A percentile compares a stretch with the other conserved stretches of the same genome.
Conservation (phyloP, 2,329 filamentous ascomycete genomes). For the Colletotrichum tofieldiae region DNA sequence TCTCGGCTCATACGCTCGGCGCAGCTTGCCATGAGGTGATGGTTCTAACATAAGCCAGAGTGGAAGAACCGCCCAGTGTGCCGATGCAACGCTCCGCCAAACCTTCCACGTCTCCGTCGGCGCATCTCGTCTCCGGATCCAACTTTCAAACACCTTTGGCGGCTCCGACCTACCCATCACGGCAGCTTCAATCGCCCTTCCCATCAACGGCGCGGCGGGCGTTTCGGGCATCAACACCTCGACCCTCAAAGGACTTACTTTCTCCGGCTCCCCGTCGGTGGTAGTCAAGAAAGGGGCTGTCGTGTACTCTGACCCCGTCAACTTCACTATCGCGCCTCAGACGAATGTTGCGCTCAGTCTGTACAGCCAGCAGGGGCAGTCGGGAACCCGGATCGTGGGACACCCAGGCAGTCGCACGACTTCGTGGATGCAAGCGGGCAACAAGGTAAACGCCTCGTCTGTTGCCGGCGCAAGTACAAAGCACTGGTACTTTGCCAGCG, state of each 20-base stretch:
- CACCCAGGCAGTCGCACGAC: slow-evolving; percentile 78
- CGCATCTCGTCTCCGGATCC: slow-evolving; percentile 71
- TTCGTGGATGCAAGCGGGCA: slow-evolving; percentile 72
- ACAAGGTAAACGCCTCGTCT: slow-evolving; percentile 66
- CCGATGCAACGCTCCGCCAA: slow-evolving; percentile 76
- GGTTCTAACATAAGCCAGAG: slow-evolving; percentile 45
- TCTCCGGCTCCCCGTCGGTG: slow-evolving; percentile 67
- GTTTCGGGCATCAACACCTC: slow-evolving; percentile 66
- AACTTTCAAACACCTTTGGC: slow-evolving; percentile 78
- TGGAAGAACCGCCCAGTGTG: slow-evolving; percentile 62
- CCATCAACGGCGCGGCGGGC: slow-evolving; percentile 68
- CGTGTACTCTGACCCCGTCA: slow-evolving; percentile 73
- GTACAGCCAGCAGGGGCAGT: slow-evolving; percentile 71
- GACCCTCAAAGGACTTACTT: slow-evolving; percentile 70
- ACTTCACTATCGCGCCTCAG: slow-evolving; percentile 66
- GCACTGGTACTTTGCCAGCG: slow-evolving; percentile 73
- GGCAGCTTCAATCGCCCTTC: slow-evolving; percentile 70
- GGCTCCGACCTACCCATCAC: slow-evolving; percentile 72
- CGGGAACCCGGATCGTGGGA: slow-evolving; percentile 70
- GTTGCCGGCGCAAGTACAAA: slow-evolving; percentile 58
- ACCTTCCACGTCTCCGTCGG: slow-evolving; percentile 74
- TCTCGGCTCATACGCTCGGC: too few relatives aligned
- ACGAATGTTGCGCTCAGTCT: slow-evolving; percentile 71
- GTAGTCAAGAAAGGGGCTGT: slow-evolving; percentile 70
- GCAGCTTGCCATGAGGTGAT: background rate